Evolutionary conservation across 2,329 filamentous ascomycete species (phyloP).

Genomic region (Alternaria sp.): DNA sequence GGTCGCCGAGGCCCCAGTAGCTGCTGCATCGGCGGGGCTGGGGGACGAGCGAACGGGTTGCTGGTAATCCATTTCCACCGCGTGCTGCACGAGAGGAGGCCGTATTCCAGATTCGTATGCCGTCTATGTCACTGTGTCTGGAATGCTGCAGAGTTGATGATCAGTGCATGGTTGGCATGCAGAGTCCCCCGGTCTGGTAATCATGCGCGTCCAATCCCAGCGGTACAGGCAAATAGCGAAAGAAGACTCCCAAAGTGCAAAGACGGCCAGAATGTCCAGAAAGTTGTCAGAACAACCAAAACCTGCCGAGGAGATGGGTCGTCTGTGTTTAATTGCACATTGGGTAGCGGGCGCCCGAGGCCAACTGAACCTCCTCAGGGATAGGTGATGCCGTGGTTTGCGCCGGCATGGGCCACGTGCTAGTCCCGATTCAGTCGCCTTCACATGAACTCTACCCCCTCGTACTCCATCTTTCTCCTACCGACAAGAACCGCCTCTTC

Average conservation of each 20-base stretch:
- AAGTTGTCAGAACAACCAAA: slow-evolving; percentile 8
- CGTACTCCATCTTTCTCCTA: slow-evolving; percentile 2
- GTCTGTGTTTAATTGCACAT: slow-evolving; percentile 21
- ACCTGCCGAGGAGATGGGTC: slow-evolving; percentile 9
- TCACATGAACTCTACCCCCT: slow-evolving; percentile 8
- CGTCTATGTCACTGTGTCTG: slow-evolving; percentile 14
- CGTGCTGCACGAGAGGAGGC: slow-evolving; percentile 10
- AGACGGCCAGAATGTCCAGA: not conserved
- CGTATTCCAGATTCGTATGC: slow-evolving; percentile 11
- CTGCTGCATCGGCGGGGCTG: slow-evolving; percentile 6
- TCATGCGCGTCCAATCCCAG: slow-evolving; percentile 4
- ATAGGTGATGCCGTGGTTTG: slow-evolving; percentile 10
- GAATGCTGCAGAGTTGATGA: slow-evolving; percentile 12
- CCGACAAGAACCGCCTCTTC: slow-evolving; percentile 7
- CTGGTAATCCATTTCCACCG: slow-evolving; percentile 16
- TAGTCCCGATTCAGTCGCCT: slow-evolving; percentile 7
- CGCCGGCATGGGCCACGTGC: slow-evolving; percentile 12
- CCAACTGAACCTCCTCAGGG: slow-evolving; percentile 16
- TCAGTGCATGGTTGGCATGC: slow-evolving; percentile 21
- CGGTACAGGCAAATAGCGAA: not conserved
- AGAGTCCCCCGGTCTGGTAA: slow-evolving; percentile 6
- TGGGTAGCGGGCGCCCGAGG: slow-evolving; percentile 8
- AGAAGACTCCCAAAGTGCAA: not conserved
- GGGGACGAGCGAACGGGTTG: slow-evolving; percentile 11
- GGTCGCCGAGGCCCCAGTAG: slow-evolving; percentile 19